Percentiles rank a stretch among this genome's conserved stretches.
Evolutionary conservation across 495 filamentous ascomycete genomes (phyloP).

Genomic region (Penicillium longicatenatum): DNA sequence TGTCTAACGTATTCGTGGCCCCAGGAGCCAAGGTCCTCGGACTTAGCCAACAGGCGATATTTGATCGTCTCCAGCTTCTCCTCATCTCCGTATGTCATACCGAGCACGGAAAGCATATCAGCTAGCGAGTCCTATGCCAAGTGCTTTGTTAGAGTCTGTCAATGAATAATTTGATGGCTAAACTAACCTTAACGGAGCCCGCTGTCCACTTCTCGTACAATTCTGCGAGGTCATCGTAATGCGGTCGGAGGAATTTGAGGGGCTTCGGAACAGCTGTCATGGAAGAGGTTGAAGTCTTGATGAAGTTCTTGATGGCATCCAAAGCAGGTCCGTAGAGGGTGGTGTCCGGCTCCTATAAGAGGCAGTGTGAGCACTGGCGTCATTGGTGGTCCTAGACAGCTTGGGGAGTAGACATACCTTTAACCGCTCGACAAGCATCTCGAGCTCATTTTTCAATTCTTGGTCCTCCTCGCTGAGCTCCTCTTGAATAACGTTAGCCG

Average conservation of each 20-base stretch:
- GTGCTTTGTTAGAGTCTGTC: not conserved
- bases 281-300: constrained; percentile 97
- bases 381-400: constrained; percentile 15
- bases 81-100: constrained; percentile 99
- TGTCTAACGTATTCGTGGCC: constrained; percentile 98
- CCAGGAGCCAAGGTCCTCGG: constrained; percentile 93
- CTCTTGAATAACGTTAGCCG: constrained; percentile 48
- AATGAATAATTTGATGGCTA: not conserved
- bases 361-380: constrained; percentile 29
- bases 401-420: constrained; percentile 58
- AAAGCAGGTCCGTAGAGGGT: constrained; percentile 88
- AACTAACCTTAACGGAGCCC: constrained; percentile 74
- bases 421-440: constrained; percentile 96
- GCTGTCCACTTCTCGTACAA: constrained; percentile 86
- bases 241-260: constrained; percentile 94
- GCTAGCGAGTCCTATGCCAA: constrained; percentile 69
- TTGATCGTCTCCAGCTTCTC: constrained; percentile 93
- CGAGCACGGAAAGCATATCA: constrained; percentile 94
- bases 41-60: constrained; percentile 87
- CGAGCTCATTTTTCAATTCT: constrained; percentile 95
- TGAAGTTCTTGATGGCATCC: constrained; percentile 93
- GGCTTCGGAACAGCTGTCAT: constrained; percentile 99
- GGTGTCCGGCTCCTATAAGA: constrained; percentile 74
- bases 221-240: constrained; percentile 84
- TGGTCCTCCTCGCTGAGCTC: constrained; percentile 98